Base-by-base conservation (phyloP, 768 basidiomycete species). In the Russula brevipes region DNA sequence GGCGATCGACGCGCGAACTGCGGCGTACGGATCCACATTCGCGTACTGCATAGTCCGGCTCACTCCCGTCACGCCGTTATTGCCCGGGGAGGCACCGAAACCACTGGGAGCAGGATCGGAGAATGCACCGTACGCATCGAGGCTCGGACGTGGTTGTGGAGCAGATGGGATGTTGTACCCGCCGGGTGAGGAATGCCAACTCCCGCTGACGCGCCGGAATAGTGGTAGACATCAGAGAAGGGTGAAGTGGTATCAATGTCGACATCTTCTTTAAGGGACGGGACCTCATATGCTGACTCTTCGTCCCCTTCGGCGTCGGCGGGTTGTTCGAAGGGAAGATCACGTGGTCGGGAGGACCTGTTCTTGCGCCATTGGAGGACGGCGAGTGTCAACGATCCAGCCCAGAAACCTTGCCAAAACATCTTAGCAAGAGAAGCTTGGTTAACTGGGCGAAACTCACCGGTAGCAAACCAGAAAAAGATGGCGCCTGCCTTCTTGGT, bases 1-100 rank as follows among this genome's bases (percentile, higher is more conserved):
- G 30, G 54, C 35, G 33, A 76, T 50, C 17, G 71, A 69, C 5
- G 87, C 86, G 17, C 89, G 80, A 41, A 93, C 89, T 11, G 87
- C 87, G 12, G 90, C 88, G 70, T 93, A 94, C 9, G 91, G 91
- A 70, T 94, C 73, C 30, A 90, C 91, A 70, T 93, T 73, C 30
- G 91, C 91, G 70, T 93, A 91, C 72, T 94, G 91, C 93, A 96
- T 94, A 58, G 94, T 95, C 72, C 92, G 77, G 73, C 91, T 94
- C 44, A 94, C 77, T 33, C 85, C 81, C 17, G 83, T 12, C 17
- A 8, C 82, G 2, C 75, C 77, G 38, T 77, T 72, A 61, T 82
- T 70, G 10, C 74, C 63, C 16, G 79, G 70, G 2, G 69, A 64
- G 33, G 75, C 75, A 51, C 79, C 83, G 68, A 87, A 93, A 30